These are phyloP conservation scores for Nitzschia sp. DNA, from an alignment of 108 stramenopile genomes.

Conservation along the genomic window DNA sequence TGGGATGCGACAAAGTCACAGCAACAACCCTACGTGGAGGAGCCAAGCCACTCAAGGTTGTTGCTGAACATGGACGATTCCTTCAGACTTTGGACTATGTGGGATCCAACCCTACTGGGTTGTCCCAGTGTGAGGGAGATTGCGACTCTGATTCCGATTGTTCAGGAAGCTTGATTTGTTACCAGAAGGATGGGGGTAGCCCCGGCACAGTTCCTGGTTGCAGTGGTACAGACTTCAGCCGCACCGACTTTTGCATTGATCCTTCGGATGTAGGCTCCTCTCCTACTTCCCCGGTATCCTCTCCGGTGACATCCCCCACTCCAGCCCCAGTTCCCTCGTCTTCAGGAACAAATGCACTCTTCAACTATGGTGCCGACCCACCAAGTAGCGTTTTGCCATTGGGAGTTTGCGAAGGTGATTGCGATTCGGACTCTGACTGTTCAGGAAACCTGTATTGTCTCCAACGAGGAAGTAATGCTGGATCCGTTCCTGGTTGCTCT, in stretches of 20 bases:
- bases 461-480: conserved; percentile 30
- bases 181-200: conserved; percentile 5
- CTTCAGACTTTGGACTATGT: neutral
- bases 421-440: conserved; percentile 42
- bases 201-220: conserved; percentile 33
- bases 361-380: conserved; percentile 10
- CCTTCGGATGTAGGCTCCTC: conserved; percentile 1
- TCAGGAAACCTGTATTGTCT: conserved; percentile 31
- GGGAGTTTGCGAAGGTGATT: conserved; percentile 54
- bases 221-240: conserved; percentile 15
- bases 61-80: neutral
- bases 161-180: conserved; percentile 32
- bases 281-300: neutral
- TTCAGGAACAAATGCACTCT: neutral
- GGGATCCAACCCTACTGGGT: conserved; percentile 1
- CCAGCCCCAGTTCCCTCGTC: neutral
- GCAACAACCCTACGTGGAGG: neutral
- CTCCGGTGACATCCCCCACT: conserved; percentile 13
- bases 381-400: conserved; percentile 16
- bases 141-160: conserved; percentile 49
- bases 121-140: conserved; percentile 43
- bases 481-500: conserved; percentile 43
- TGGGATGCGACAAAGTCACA: neutral
- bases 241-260: conserved; percentile 34
- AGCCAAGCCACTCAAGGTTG: neutral